Evolutionary conservation across 23 red algal species (phyloP).

Genomic region (Gracilaria gracilis): DNA sequence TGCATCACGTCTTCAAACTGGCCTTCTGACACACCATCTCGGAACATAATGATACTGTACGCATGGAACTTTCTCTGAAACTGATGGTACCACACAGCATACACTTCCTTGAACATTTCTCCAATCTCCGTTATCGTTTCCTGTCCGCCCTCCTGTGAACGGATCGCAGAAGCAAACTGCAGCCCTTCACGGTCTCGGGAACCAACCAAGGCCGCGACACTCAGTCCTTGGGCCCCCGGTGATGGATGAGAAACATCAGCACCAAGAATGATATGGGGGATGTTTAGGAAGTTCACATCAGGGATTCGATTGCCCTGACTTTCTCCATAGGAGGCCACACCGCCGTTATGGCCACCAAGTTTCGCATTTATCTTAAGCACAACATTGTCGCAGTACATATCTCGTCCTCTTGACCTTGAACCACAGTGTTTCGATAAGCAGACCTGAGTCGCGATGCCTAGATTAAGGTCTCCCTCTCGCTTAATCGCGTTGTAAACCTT

Average conservation of each 20-base stretch:
- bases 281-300: slow-evolving; percentile 56
- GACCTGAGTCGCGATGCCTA: slow-evolving; percentile 65
- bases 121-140: slow-evolving; percentile 55
- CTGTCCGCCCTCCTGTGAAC: slow-evolving; percentile 37
- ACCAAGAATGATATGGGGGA: slow-evolving; percentile 62
- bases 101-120: slow-evolving; percentile 49
- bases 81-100: not conserved
- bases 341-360: slow-evolving; percentile 71
- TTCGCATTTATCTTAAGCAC: slow-evolving; percentile 75
- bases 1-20: slow-evolving; percentile 69
- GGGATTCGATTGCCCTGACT: not conserved
- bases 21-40: slow-evolving; percentile 73
- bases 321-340: not conserved
- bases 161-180: slow-evolving; percentile 56
- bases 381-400: slow-evolving; percentile 79
- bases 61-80: slow-evolving; percentile 21
- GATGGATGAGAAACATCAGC: slow-evolving; percentile 74
- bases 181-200: slow-evolving; percentile 46
- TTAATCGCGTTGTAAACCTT: slow-evolving; percentile 63
- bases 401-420: slow-evolving; percentile 16
- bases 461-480: slow-evolving; percentile 35
- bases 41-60: slow-evolving; percentile 59
- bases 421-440: slow-evolving; percentile 44
- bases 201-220: slow-evolving; percentile 69
- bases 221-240: slow-evolving; percentile 52